These are phyloP conservation scores for Knufia fluminis DNA, from an alignment of 2,329 filamentous ascomycete genomes.

Conservation along the genomic window DNA sequence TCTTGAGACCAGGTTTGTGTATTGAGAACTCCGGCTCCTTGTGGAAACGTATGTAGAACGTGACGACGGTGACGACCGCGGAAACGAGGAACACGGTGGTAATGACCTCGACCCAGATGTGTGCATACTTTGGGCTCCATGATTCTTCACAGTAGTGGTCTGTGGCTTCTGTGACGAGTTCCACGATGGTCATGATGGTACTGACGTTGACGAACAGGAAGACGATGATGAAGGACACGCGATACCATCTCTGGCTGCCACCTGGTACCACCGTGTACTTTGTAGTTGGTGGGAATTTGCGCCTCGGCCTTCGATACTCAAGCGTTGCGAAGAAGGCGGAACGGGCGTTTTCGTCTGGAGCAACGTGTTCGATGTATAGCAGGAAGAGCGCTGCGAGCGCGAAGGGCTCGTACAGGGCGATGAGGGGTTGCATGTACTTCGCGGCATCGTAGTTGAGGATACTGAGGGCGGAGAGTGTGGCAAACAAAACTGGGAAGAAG, in stretches of 20 bases:
- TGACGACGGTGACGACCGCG: slow-evolving; percentile 61
- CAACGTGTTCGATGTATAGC: slow-evolving; percentile 14
- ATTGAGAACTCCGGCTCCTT: slow-evolving; percentile 51
- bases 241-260: slow-evolving; percentile 11
- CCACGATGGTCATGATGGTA: slow-evolving; percentile 66
- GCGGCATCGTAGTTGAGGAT: slow-evolving; percentile 12
- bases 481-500: slow-evolving; percentile 11
- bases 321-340: slow-evolving; percentile 11
- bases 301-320: slow-evolving; percentile 8
- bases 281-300: neutral
- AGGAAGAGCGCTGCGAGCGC: slow-evolving; percentile 15
- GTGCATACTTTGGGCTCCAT: slow-evolving; percentile 63
- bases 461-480: slow-evolving; percentile 10
- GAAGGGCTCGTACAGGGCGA: slow-evolving; percentile 14
- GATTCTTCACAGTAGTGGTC: slow-evolving; percentile 68
- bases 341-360: slow-evolving; percentile 11
- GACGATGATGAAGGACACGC: slow-evolving; percentile 66
- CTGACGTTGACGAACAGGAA: slow-evolving; percentile 79
- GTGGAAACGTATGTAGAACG: slow-evolving; percentile 79
- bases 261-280: slow-evolving; percentile 7
- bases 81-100: slow-evolving; percentile 5
- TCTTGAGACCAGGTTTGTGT: slow-evolving; percentile 11
- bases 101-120: slow-evolving; percentile 54
- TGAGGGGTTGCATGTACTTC: slow-evolving; percentile 11
- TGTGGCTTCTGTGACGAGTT: slow-evolving; percentile 61